Evolutionary conservation across 305 asterid genomes (phyloP), one percentile per base, ranked within the genome.

Genomic region (Fraxinus nigra): DNA sequence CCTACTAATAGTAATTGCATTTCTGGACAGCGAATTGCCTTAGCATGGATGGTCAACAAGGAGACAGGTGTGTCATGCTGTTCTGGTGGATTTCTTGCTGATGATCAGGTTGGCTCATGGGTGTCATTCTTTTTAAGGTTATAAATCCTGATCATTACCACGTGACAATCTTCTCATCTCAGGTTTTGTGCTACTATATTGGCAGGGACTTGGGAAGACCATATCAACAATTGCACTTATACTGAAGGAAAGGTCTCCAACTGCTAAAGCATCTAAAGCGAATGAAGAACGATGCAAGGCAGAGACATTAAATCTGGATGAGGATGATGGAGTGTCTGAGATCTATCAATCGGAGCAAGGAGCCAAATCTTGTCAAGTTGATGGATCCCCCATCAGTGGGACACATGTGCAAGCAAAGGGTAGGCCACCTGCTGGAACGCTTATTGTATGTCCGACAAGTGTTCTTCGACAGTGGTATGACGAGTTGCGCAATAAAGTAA

Each of bases 381-480:
- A 86, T 83, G 92, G 87, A 74, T 79, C 72, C 63, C 78, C 85
- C 59, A 77, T 75, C 34, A 77, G 65, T 75, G 85, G 80, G 56
- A 77, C 84, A 78, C 75, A 87, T 84, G 75, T 83, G 84, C 91
- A 78, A 82, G 86, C 92, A 43, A 93, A 88, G 84, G 94, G 92
- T 72, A 92, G 98, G 89, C 92, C 95, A 78, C 92, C 98, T 81
- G 97, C 93, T 81, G 99, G 99, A 65, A 97, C 99, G 54, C 99
- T 97, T 82, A 86, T 97, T 51, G 99, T 97, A 74, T 97, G 99
- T 77, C 99, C 99, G 18, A 97, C 99, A 28, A 97, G 98, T 87
- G 99, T 97, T 82, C 97, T 97, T 79, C 91, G 98, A 63, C 99
- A 97, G 82, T 97, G 99, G 99, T 85, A 91, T n/a, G 99, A 97